Base-by-base conservation (phyloP, 495 filamentous ascomycete genomes). In the Lineolata rhizophorae region DNA sequence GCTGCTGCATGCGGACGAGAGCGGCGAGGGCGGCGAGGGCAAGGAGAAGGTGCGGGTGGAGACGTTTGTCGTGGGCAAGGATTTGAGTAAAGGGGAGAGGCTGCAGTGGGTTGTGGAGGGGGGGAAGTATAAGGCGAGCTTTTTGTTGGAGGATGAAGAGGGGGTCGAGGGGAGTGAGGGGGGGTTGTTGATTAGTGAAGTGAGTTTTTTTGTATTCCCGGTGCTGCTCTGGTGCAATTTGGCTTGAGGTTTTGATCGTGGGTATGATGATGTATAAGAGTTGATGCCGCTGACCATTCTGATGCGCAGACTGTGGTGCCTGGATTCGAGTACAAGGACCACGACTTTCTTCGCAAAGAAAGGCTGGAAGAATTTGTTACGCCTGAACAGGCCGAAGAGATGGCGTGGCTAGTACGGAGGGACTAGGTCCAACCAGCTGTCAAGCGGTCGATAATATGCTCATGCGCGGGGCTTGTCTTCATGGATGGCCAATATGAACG, bases 91-190 rank as follows among this genome's bases (percentile, higher is more conserved):
- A 12, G 72, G 67, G 4, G 70, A 76, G 54, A 59, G 43, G 48
- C 26, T 69, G 45, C 70, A 73, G 49, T 76, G 72, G 70, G 56
- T 76, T 39, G 70, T 79, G 14, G 65, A 73, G 29, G 69, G 71
- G 2, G 67, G 67, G 11, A 62, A 63, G 39, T 76, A 57, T 45
- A 76, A 74, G 42, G 61, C 60, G 6, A 70, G 54, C 24, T 70
- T 64, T 48, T 39, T 75, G 29, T 41, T 69, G 20, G 53, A 57
- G 3, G 62, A 67, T 39, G 39, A 35, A 12, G 47, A 50, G 6
- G 56, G 53, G 12, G 44, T 45, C 24, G 38, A 34, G 16, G 41
- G 42, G 16, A 54, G 41, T 14, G 52, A 44, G 17, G n/a, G n/a
- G n/a, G 51, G 48, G 9, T 41, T 74, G 37, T 51, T 76, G 46